Base-by-base conservation (phyloP, 371 early-diverging fungal species). In the Nematocida sp. region DNA sequence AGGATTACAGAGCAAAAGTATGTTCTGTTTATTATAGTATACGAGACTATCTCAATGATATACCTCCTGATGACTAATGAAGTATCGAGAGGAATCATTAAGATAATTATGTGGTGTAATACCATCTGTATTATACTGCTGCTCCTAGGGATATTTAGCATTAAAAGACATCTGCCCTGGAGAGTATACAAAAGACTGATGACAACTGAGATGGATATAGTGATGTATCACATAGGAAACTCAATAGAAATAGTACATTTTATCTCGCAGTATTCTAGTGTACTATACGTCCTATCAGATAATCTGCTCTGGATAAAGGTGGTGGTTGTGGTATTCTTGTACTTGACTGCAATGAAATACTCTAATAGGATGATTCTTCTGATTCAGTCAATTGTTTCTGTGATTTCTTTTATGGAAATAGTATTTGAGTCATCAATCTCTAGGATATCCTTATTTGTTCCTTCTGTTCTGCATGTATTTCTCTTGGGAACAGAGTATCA, bases 211-310 rank as follows among this genome's bases (percentile, higher is more conserved):
- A 13, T 70, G 21, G 74, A 70, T 17, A 47, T 70, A n/a, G 21
- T 70, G 9, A 25, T n/a, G 52, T 70, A 70, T 53, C 76, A 60
- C 37, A n/a, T 70, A 35, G 40, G 5, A 5, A 23, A 34, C 11
- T 38, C 60, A 9, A 25, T 15, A 27, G 40, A 21, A n/a, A 52
- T 46, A 55, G 13, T 45, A 1, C 29, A 48, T 41, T 70, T 70
- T 51, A 60, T 70, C 15, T 25, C 46, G 13, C 60, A 60, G 32
- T 70, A 38, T 37, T 27, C 64, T 23, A 17, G 19, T 37, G 17
- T 38, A 13, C 4, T 48, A 4, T 64, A 64, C 29, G 3, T 64
- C 2, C 25, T 64, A 19, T 64, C 64, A 27, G 32, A 17, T 17
- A 46, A 49, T 29, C 51, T 17, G 27, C 41, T 31, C 17, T 51